Evolutionary conservation across 2,329 filamentous ascomycete genomes (phyloP), one percentile per base, ranked within the genome.

Genomic region (Cercospora sp.): DNA sequence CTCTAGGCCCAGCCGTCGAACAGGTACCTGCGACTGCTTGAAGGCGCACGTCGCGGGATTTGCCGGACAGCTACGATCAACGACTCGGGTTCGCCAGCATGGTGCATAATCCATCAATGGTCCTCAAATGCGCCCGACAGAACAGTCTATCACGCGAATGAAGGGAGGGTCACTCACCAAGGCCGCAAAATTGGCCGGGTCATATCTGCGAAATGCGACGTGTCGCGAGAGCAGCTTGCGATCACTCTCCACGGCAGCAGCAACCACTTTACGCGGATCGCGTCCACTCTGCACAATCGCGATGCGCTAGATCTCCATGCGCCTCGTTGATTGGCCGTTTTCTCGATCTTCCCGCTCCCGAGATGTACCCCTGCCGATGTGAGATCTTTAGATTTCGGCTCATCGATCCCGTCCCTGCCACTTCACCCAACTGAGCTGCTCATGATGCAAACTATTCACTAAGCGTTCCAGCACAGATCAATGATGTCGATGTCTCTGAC

Each of bases 401-500:
- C 26, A 49, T 65, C 32, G 55, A 32, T 58, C 34, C 62, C 62
- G 62, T 32, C 16, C 51, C 30, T 57, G 49, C 53, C 62, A 69
- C 67, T 66, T 66, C 67, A 53, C 67, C 67, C 51, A 59, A 53
- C 45, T 28, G 53, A 45, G 61, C 53, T 55, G 16, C 61, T 69
- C 63, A 65, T 69, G 67, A 69, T 69, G 67, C 63, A 69, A 66
- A 43, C 51, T 45, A 13, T 53, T 24, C 51, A 30, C 53, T 32
- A 63, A 59, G 61, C 51, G 34, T 66, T 58, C 66, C 66, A 63
- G 63, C 59, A 68, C 26, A 49, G 30, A 59, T 63, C 49, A 49
- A 68, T 68, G 63, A 69, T 66, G 63, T 66, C 51, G 63, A n/a
- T 55, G 67, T 69, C 66, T 61, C 67, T 66, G 67, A 66, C 67